Evolutionary conservation across 2,329 filamentous ascomycete genomes (phyloP).

Genomic region (Colletotrichum brevisporum): DNA sequence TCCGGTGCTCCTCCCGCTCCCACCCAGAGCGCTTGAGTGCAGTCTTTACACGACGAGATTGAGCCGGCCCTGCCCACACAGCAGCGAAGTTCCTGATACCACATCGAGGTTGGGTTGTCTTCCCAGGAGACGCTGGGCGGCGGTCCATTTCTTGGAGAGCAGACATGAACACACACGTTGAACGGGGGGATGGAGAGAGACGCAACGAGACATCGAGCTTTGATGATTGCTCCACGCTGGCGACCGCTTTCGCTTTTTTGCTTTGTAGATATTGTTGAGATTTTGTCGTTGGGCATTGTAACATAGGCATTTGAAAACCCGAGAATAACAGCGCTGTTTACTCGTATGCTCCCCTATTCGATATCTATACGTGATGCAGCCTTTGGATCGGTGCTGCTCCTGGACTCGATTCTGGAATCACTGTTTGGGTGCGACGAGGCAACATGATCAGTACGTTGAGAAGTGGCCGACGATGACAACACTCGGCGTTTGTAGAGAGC

Average conservation of each 20-base stretch:
- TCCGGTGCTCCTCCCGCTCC: conserved; percentile 25
- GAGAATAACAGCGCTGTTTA: conserved; percentile 33
- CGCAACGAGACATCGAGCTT: conserved; percentile 5
- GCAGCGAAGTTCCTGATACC: conserved; percentile 16
- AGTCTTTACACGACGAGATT: background rate
- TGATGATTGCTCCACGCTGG: conserved; percentile 4
- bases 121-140: conserved; percentile 29
- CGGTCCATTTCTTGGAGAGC: background rate
- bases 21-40: conserved; percentile 16
- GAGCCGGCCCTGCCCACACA: conserved; percentile 8
- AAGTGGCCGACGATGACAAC: too few relatives aligned
- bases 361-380: background rate
- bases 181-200: background rate
- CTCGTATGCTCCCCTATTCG: background rate
- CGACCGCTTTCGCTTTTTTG: conserved; percentile 1
- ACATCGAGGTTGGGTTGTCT: conserved; percentile 22
- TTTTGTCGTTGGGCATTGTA: conserved; percentile 17
- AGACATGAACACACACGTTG: background rate
- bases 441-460: too few relatives aligned
- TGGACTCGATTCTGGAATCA: too few relatives aligned
- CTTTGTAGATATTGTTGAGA: conserved; percentile 29
- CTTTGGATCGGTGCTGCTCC: too few relatives aligned
- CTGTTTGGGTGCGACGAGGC: too few relatives aligned
- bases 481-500: too few relatives aligned
- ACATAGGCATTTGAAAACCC: conserved; percentile 19